phyloP scores from a whole-genome alignment of 83 land plant genomes.

The Isoetes engelmannii region DNA sequence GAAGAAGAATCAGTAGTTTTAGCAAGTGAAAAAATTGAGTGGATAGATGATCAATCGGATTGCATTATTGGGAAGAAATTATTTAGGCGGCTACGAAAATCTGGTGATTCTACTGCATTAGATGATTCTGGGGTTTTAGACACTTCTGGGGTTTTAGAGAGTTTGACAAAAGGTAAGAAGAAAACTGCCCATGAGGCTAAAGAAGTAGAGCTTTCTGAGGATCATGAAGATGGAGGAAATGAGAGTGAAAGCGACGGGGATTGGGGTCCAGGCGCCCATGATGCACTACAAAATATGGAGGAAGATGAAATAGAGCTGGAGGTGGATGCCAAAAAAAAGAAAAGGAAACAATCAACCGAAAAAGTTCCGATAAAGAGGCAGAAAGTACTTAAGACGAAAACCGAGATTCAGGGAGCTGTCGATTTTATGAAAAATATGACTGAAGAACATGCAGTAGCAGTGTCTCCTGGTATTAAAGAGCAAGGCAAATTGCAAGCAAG shows the following conservation, averaged over 20 bases:
- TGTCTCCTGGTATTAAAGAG: background rate
- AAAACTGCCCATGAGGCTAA: constrained; percentile 38
- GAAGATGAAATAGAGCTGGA: constrained; percentile 5
- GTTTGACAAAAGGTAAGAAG: constrained; percentile 9
- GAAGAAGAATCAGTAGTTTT: constrained; percentile 64
- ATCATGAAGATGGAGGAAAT: constrained; percentile 30
- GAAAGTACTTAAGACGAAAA: constrained; percentile 1
- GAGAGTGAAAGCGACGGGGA: constrained; percentile 26
- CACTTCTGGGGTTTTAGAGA: constrained; percentile 3
- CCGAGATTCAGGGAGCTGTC: background rate
- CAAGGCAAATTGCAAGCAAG: background rate
- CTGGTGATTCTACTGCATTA: background rate
- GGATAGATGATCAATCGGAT: constrained; percentile 23
- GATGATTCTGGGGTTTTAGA: background rate
- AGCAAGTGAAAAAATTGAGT: constrained; percentile 58
- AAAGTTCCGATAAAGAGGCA: constrained; percentile 9
- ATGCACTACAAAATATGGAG: constrained; percentile 4
- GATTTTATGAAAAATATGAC: background rate
- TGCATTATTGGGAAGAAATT: background rate
- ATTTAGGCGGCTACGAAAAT: too few species aligned
- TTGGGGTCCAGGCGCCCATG: constrained; percentile 19
- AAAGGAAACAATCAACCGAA: constrained; percentile 3
- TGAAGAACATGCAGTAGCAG: background rate
- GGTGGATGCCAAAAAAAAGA: constrained; percentile 15
- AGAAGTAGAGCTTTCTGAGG: constrained; percentile 23